Evolutionary conservation across 2,329 filamentous ascomycete genomes (phyloP), one percentile per base, ranked within the genome.

Genomic region (Penicillium sp.): DNA sequence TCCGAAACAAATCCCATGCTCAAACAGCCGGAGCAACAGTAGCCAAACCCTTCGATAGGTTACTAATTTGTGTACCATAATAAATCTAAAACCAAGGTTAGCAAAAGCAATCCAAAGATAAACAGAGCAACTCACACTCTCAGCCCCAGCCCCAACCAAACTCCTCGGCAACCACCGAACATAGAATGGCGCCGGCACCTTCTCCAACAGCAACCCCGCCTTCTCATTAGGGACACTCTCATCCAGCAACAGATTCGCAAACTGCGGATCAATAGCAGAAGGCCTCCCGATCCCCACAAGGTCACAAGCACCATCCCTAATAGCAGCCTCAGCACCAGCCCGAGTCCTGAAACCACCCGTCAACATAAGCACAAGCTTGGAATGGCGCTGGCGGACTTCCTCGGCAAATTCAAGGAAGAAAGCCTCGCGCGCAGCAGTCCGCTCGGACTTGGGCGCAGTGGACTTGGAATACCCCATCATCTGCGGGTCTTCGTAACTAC

Each of bases 321-420:
- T 60, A 9, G 77, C 78, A 6, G 72, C 67, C 23, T 76, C 73
- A 67, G 80, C 80, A 2, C 75, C 78, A 0, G 64, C 62, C 2
- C 77, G 68, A 0, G 75, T 78, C 1, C 81, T 75, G 64, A 87
- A 84, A 0, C 83, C 84, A 3, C 84, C 83, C 0, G 81, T 86
- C 3, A 87, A 74, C 71, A 82, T 78, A 28, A 82, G 64, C 0
- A 75, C 67, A 0, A 78, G 65, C 3, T 67, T 54, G 0, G 75
- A 73, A 47, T 78, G 73, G 23, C 68, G 66, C 4, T 62, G 59
- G 25, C 80, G 74, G 29, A 81, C 75, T 7, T 72, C 69, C n/a
- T 72, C 68, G 0, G 81, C 80, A 54, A 87, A 87, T 40, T 86
- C 79, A 1, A 87, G 71, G 68, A 88, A 88, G 72, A 84, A 87